Evolutionary conservation across 1,284 basidiomycete species (phyloP), one percentile per base, ranked within the genome.

Genomic region (Naganishia albida): DNA sequence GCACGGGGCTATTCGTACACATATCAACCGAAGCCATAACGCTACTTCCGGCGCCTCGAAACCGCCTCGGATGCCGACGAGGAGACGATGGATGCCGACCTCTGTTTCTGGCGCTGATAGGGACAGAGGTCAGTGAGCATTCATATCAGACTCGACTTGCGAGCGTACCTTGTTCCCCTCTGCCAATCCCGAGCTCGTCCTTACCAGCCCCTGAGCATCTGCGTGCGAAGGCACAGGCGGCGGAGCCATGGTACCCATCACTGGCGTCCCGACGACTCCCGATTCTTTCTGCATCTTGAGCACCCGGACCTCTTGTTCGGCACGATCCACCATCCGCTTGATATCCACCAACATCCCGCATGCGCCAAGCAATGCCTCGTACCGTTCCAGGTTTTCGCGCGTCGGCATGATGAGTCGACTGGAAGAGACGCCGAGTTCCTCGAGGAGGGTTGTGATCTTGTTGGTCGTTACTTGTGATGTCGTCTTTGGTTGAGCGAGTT

Each of bases 341-440:
- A 87, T 87, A 70, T 97, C 93, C 16, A 94, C 83, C 70, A 96
- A 78, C 18, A 85, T 81, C 2, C 83, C 83, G 0, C 90, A 85
- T 0, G 89, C 86, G 4, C 87, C 85, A 34, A 94, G 74, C 16
- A 96, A 78, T 4, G 82, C 81, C 68, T 94, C 91, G 40, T 92
- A 82, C 68, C 84, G 85, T 56, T 84, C 82, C 60, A 88, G 82
- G 70, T 91, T 95, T 30, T 87, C 85, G 39, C 86, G 83, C 1
- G 93, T 95, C 16, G 93, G 93, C 91, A 96, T 95, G 69, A 94
- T 88, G 59, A 96, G 83, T 15, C 88, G 85, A 18, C 83, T 83
- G 67, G 86, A 82, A n/a, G 83, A 84, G 42, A 94, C 81, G 15
- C 88, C 87, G 18, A 93, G 82, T 75, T 95, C 91, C 18, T 82